Conservation (phyloP, 148 eudicot species). For the Silene uniflora region DNA sequence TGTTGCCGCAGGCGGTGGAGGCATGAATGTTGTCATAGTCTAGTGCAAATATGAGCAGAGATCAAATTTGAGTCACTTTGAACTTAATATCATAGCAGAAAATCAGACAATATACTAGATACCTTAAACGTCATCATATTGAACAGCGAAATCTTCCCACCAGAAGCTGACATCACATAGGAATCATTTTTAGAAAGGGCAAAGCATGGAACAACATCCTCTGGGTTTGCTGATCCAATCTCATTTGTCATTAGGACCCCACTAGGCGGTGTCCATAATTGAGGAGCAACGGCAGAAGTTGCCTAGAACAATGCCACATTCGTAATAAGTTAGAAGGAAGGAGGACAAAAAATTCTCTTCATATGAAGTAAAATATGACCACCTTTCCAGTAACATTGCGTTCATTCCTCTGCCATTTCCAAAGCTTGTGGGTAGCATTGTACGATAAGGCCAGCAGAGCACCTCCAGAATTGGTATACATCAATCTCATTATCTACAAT, state of each 20-base stretch:
- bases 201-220: slow-evolving; percentile 76
- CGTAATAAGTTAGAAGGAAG: neutral
- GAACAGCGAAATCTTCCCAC: slow-evolving; percentile 77
- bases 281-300: slow-evolving; percentile 62
- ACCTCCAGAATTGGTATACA: slow-evolving; percentile 79
- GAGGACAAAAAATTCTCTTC: neutral
- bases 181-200: slow-evolving; percentile 93
- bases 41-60: slow-evolving; percentile 26
- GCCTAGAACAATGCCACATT: slow-evolving; percentile 45
- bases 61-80: neutral
- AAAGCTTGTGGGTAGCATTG: slow-evolving; percentile 81
- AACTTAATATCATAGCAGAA: neutral
- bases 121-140: slow-evolving; percentile 95
- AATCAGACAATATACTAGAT: neutral
- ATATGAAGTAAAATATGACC: neutral
- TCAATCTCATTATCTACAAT: slow-evolving; percentile 74
- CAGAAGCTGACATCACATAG: slow-evolving; percentile 94
- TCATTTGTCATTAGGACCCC: slow-evolving; percentile 90
- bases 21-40: slow-evolving; percentile 91
- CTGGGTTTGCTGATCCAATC: slow-evolving; percentile 49
- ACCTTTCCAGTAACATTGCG: slow-evolving; percentile 71
- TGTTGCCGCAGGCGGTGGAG: slow-evolving; percentile 92
- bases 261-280: slow-evolving; percentile 76
- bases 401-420: slow-evolving; percentile 80
- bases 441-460: slow-evolving; percentile 77